Evolutionary conservation across 768 basidiomycete species (phyloP).

Genomic region (Pholiota conissans): DNA sequence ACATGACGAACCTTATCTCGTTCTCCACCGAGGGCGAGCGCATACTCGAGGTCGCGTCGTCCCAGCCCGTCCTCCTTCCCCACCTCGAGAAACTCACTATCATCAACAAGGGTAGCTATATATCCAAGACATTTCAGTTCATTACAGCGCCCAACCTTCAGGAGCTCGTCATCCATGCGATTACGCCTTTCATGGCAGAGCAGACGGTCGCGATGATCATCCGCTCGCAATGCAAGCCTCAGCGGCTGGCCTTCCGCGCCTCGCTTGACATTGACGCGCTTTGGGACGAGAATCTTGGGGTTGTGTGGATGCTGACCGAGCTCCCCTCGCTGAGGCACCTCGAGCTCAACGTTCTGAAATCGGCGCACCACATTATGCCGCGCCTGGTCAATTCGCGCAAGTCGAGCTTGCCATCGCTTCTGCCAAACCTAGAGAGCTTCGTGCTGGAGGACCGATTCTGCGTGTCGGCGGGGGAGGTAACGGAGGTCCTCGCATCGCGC

Average conservation of each 20-base stretch:
- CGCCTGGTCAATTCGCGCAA: slow-evolving; percentile 12
- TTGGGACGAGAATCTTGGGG: slow-evolving; percentile 21
- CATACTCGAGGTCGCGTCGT: slow-evolving; percentile 21
- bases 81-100: slow-evolving; percentile 17
- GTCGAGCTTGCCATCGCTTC: slow-evolving; percentile 6
- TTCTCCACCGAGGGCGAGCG: slow-evolving; percentile 22
- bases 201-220: slow-evolving; percentile 17
- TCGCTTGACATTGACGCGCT: slow-evolving; percentile 15
- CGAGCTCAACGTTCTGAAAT: slow-evolving; percentile 15
- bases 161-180: slow-evolving; percentile 15
- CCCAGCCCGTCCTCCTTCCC: slow-evolving; percentile 17
- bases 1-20: slow-evolving; percentile 13
- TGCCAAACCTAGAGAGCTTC: slow-evolving; percentile 15
- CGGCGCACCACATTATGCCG: slow-evolving; percentile 19
- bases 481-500: slow-evolving; percentile 15
- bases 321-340: slow-evolving; percentile 17
- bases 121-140: slow-evolving; percentile 21
- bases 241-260: slow-evolving; percentile 12
- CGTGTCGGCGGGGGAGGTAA: slow-evolving; percentile 12
- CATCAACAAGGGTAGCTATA: slow-evolving; percentile 23
- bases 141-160: slow-evolving; percentile 21
- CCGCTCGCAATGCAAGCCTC: slow-evolving; percentile 17
- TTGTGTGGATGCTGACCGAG: slow-evolving; percentile 17
- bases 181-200: slow-evolving; percentile 15
- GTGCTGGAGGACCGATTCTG: slow-evolving; percentile 17